Percentiles rank a stretch among this genome's conserved stretches.
Conservation (phyloP, 2,329 filamentous ascomycete species). For the Malbranchea zuffiana region DNA sequence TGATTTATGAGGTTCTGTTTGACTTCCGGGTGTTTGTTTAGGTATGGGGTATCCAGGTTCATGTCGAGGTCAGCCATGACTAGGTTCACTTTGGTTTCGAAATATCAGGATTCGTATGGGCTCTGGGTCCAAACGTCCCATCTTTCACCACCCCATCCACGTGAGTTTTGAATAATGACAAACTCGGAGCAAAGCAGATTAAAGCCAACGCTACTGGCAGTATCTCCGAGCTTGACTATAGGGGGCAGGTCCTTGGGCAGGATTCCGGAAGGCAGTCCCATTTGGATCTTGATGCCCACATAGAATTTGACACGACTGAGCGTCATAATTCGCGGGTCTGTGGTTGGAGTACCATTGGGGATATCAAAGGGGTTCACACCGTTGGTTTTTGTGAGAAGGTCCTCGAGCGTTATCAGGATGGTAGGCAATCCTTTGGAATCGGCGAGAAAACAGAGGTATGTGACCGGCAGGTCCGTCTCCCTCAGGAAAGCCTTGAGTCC, state of each 20-base stretch:
- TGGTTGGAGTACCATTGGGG: too few species aligned
- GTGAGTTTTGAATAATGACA: conserved; percentile 1
- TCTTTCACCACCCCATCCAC: not conserved
- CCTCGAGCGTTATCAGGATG: not conserved
- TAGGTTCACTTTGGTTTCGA: not conserved
- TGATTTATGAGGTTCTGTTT: not conserved
- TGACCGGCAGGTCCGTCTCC: not conserved
- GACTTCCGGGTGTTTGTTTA: not conserved
- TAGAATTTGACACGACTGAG: not conserved
- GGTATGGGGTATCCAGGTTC: not conserved
- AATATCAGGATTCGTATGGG: not conserved
- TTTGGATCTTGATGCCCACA: not conserved
- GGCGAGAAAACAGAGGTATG: not conserved
- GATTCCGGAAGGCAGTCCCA: not conserved
- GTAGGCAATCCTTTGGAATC: not conserved
- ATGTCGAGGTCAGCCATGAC: not conserved
- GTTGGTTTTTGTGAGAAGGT: not conserved
- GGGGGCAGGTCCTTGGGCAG: not conserved
- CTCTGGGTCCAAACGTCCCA: not conserved
- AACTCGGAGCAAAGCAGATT: not conserved
- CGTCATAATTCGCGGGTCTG: too few species aligned
- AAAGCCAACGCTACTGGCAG: not conserved
- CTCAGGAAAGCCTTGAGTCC: not conserved
- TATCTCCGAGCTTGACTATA: not conserved
- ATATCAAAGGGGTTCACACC: not conserved